phyloP scores from a whole-genome alignment of 495 filamentous ascomycete species.

The Tuber borchii region DNA sequence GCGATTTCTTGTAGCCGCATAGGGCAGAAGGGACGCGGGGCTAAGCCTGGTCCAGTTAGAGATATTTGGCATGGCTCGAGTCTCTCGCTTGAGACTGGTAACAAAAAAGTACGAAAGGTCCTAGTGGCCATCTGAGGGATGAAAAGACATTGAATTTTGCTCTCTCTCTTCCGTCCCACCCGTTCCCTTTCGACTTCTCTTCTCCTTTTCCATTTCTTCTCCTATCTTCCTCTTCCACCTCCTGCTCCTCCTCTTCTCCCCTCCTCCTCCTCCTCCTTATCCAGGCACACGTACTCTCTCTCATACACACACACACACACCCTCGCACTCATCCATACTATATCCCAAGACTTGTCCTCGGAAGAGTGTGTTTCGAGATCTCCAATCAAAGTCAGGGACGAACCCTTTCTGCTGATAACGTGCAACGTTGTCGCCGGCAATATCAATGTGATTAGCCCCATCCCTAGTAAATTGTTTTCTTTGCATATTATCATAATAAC shows the following conservation, averaged over 20 bases:
- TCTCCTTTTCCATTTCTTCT: conserved; percentile 7
- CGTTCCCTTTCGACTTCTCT: conserved; percentile 4
- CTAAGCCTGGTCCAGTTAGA: background rate
- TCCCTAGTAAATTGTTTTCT: background rate
- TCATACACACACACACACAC: background rate
- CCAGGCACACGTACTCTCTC: background rate
- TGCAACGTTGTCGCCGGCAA: background rate
- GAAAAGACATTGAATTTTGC: conserved; percentile 3
- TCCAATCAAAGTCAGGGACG: background rate
- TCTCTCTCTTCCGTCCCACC: conserved; percentile 13
- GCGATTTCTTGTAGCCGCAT: background rate
- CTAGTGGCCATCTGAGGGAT: background rate
- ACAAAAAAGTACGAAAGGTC: background rate
- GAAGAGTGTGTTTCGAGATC: background rate
- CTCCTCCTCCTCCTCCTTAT: background rate
- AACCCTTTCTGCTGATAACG: background rate
- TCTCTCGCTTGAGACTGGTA: background rate
- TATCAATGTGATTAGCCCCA: background rate
- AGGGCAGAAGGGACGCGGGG: background rate
- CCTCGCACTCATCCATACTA: conserved; percentile 7
- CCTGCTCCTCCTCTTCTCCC: background rate
- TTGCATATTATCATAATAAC: background rate
- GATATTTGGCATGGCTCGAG: background rate
- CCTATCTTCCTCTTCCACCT: background rate
- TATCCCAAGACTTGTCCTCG: background rate